These are phyloP conservation scores for Trichoderma gracile DNA, from an alignment of 2,329 filamentous ascomycete genomes.

Conservation along the genomic window DNA sequence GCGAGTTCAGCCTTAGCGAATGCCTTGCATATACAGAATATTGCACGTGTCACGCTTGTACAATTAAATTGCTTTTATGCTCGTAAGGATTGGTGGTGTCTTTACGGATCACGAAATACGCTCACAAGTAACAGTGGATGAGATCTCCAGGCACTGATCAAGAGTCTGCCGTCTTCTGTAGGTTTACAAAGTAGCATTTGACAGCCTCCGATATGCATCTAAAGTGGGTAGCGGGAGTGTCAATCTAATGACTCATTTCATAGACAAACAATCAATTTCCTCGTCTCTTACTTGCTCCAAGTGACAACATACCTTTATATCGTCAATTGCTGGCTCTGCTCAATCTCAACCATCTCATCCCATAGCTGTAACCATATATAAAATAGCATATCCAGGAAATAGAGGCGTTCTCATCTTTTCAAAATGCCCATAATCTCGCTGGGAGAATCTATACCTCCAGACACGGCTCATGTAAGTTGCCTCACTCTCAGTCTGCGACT, in stretches of 20 bases:
- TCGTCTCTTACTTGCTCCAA: background rate
- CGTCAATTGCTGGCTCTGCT: background rate
- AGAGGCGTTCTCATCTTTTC: background rate
- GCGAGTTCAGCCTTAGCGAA: constrained; percentile 5
- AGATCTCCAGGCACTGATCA: too few species aligned
- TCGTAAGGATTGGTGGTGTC: too few species aligned
- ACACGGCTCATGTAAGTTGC: constrained; percentile 72
- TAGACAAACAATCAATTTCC: background rate
- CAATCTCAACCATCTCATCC: background rate
- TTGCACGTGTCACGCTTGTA: too few species aligned
- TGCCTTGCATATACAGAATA: background rate
- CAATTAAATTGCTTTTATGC: too few species aligned
- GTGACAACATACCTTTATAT: background rate
- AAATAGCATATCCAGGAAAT: background rate
- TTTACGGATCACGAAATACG: background rate
- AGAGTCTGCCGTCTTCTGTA: too few species aligned
- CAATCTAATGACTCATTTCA: constrained; percentile 19
- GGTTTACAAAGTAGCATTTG: too few species aligned
- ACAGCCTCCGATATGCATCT: background rate
- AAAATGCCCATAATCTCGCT: constrained; percentile 54
- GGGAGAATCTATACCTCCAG: constrained; percentile 73
- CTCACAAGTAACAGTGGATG: too few species aligned
- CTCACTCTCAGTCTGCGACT: too few species aligned
- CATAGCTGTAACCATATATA: background rate
- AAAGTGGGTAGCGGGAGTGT: background rate